Evolutionary conservation across 1,284 basidiomycete species (phyloP).

Genomic region (Tilletia horrida): DNA sequence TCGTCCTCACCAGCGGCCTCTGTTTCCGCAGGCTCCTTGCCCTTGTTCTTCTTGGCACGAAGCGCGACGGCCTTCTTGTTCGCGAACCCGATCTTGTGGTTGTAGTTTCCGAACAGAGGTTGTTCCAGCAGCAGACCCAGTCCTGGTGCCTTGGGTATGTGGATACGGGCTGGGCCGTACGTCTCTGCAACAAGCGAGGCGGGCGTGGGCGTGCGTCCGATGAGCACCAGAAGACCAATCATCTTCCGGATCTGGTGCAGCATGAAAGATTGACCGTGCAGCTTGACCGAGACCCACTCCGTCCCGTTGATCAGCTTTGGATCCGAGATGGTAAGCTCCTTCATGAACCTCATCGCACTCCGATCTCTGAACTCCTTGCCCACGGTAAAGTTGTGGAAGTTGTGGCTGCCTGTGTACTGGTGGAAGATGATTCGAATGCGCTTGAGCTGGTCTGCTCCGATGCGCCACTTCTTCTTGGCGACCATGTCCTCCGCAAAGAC

Average conservation of each 20-base stretch:
- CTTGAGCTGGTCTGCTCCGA: slow-evolving; percentile 29
- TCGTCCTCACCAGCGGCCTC: slow-evolving; percentile 24
- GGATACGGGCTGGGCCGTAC: slow-evolving; percentile 68
- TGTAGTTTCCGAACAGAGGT: slow-evolving; percentile 79
- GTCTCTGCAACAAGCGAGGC: slow-evolving; percentile 56
- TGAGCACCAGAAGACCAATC: slow-evolving; percentile 80
- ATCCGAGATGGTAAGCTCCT: slow-evolving; percentile 64
- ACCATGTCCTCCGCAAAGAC: slow-evolving; percentile 40
- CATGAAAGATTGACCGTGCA: slow-evolving; percentile 99
- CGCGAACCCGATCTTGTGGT: slow-evolving; percentile 61
- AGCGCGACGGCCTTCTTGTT: slow-evolving; percentile 25
- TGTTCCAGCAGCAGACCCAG: slow-evolving; percentile 90
- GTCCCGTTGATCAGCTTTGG: slow-evolving; percentile 74
- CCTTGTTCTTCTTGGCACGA: slow-evolving; percentile 55
- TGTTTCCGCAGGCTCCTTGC: slow-evolving; percentile 23
- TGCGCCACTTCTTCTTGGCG: slow-evolving; percentile 46
- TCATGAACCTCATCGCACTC: slow-evolving; percentile 78
- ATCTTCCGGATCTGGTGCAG: slow-evolving; percentile 95
- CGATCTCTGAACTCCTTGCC: slow-evolving; percentile 78
- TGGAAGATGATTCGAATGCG: slow-evolving; percentile 34
- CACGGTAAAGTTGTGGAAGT: slow-evolving; percentile 97
- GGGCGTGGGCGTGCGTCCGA: slow-evolving; percentile 41
- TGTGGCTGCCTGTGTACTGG: slow-evolving; percentile 56
- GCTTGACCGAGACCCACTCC: slow-evolving; percentile 89
- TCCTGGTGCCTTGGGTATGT: slow-evolving; percentile 93